phyloP scores from a whole-genome alignment of 2,329 filamentous ascomycete genomes.

The Arachnopeziza araneosa region DNA sequence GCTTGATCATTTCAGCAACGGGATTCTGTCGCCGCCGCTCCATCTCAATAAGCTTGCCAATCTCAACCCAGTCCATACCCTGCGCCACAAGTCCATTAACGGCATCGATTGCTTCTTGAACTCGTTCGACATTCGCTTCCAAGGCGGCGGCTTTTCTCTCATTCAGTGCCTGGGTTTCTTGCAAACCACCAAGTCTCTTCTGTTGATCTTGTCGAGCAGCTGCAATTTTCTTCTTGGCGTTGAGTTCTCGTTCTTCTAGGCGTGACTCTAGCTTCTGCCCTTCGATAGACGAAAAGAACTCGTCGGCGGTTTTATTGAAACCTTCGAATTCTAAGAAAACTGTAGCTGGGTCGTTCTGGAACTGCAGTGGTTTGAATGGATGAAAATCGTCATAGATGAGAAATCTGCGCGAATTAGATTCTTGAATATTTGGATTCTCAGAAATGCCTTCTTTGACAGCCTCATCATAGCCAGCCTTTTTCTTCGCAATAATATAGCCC shows the following conservation, averaged over 20 bases:
- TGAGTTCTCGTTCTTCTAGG: conserved; percentile 73
- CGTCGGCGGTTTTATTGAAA: conserved; percentile 91
- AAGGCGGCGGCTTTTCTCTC: conserved; percentile 85
- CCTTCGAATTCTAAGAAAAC: conserved; percentile 71
- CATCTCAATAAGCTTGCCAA: conserved; percentile 79
- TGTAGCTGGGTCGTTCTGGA: conserved; percentile 59
- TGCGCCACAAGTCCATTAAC: conserved; percentile 88
- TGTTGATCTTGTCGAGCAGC: conserved; percentile 78
- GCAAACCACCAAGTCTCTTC: conserved; percentile 76
- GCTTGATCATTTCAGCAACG: conserved; percentile 78
- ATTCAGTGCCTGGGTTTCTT: conserved; percentile 76
- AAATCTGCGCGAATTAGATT: conserved; percentile 39
- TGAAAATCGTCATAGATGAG: conserved; percentile 92
- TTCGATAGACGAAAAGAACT: conserved; percentile 96
- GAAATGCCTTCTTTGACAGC: conserved; percentile 33
- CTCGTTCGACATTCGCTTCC: conserved; percentile 81
- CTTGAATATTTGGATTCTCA: conserved; percentile 59
- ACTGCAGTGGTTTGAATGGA: conserved; percentile 79
- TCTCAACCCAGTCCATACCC: conserved; percentile 97
- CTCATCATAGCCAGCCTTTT: conserved; percentile 34
- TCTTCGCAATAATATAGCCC: conserved; percentile 84
- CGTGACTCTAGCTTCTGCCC: conserved; percentile 85
- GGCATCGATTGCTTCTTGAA: conserved; percentile 88
- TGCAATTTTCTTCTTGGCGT: conserved; percentile 78
- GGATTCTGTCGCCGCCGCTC: conserved; percentile 78